Conservation (phyloP, 2,329 filamentous ascomycete genomes). For the Amauroascus niger region DNA sequence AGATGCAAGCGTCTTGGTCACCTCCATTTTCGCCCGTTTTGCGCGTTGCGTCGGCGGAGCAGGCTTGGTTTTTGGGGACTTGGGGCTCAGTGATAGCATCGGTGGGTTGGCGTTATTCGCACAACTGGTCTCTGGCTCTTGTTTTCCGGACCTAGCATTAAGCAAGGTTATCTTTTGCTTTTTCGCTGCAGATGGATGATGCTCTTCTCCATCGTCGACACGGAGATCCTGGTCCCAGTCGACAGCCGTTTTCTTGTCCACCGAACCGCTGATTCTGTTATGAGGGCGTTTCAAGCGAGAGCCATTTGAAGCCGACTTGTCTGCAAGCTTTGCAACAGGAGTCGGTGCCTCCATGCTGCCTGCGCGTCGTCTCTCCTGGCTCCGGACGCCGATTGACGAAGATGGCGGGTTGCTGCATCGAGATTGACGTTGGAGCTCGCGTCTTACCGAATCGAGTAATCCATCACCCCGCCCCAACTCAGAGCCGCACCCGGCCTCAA, state of each 20-base stretch:
- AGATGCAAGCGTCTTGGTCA: slow-evolving; percentile 16
- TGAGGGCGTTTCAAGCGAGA: slow-evolving; percentile 17
- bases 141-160: not conserved
- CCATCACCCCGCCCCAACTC: not conserved
- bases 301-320: not conserved
- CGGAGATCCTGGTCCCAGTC: slow-evolving; percentile 20
- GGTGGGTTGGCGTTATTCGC: slow-evolving; percentile 3
- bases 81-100: slow-evolving; percentile 11
- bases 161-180: slow-evolving; percentile 9
- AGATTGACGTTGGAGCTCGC: not conserved
- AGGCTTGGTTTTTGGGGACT: not conserved
- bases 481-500: not conserved
- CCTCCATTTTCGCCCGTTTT: slow-evolving; percentile 7
- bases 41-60: slow-evolving; percentile 5
- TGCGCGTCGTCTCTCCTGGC: not conserved
- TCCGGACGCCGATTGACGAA: not conserved
- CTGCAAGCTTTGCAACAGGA: not conserved
- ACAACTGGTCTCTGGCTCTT: not conserved
- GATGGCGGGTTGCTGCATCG: not conserved
- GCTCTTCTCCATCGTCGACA: slow-evolving; percentile 6
- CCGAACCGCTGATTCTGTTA: slow-evolving; percentile 11
- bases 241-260: not conserved
- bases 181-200: not conserved
- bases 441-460: slow-evolving; percentile 5
- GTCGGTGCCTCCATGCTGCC: not conserved